Percentiles rank a stretch among this genome's conserved stretches.
Evolutionary conservation across 2,329 filamentous ascomycete genomes (phyloP).

Genomic region (Penicillium carneum): DNA sequence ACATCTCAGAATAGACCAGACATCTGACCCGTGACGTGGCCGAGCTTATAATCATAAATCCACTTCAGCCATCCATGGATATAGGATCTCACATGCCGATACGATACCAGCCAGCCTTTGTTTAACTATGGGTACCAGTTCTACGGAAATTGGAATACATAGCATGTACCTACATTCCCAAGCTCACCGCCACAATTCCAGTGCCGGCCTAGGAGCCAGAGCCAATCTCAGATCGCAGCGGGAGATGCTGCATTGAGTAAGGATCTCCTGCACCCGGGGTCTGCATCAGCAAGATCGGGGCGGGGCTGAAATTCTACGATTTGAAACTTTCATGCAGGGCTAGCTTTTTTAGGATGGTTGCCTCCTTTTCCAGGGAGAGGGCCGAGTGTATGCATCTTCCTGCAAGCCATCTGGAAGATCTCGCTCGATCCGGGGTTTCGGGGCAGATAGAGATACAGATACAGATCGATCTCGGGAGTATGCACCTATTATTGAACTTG

Average conservation of each 20-base stretch:
- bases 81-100: slow-evolving; percentile 10
- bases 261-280: slow-evolving; percentile 8
- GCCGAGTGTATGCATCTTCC: slow-evolving; percentile 3
- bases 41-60: neutral
- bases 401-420: slow-evolving; percentile 18
- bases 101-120: neutral
- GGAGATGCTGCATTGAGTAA: slow-evolving; percentile 6
- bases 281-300: slow-evolving; percentile 9
- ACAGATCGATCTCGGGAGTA: slow-evolving; percentile 1
- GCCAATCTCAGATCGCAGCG: slow-evolving; percentile 8
- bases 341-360: slow-evolving; percentile 5
- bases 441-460: neutral
- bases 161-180: neutral
- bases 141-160: neutral
- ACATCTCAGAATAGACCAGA: neutral
- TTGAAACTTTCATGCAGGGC: slow-evolving; percentile 15
- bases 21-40: slow-evolving; percentile 5
- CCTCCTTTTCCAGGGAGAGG: neutral
- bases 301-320: slow-evolving; percentile 7
- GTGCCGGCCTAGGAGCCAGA: slow-evolving; percentile 9
- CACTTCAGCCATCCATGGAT: neutral
- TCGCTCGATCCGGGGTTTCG: slow-evolving; percentile 13
- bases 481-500: slow-evolving; percentile 4
- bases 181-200: slow-evolving; percentile 13
- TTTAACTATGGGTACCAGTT: neutral